Evolutionary conservation across 371 early-diverging fungal species (phyloP).

Genomic region (Mucor racemosus): DNA sequence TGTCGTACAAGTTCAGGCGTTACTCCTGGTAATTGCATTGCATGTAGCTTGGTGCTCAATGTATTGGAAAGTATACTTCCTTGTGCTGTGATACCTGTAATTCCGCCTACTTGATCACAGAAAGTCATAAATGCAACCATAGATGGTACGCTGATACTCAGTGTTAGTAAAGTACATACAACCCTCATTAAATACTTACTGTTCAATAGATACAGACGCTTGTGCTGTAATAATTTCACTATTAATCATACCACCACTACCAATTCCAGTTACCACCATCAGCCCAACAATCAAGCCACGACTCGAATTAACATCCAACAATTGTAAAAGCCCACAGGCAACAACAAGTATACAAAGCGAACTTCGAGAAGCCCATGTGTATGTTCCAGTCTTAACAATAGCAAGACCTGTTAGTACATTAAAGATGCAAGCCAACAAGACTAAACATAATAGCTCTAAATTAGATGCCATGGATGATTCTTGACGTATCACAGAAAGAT

Average conservation of each 20-base stretch:
- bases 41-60: constrained; percentile 19
- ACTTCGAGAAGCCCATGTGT: constrained; percentile 44
- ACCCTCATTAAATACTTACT: constrained; percentile 23
- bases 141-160: constrained; percentile 31
- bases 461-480: constrained; percentile 44
- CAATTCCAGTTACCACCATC: constrained; percentile 64
- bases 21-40: constrained; percentile 25
- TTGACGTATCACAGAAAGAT: constrained; percentile 42
- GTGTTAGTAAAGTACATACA: background rate
- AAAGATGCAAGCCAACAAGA: constrained; percentile 45
- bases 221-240: constrained; percentile 51
- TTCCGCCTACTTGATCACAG: constrained; percentile 51
- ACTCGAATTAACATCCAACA: constrained; percentile 33
- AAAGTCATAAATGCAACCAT: constrained; percentile 51
- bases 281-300: constrained; percentile 45
- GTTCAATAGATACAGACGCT: constrained; percentile 43
- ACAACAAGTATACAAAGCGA: constrained; percentile 33
- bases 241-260: constrained; percentile 71
- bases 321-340: constrained; percentile 37
- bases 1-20: constrained; percentile 33
- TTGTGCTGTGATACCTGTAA: constrained; percentile 43
- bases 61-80: constrained; percentile 43
- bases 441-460: constrained; percentile 42
- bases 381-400: constrained; percentile 44
- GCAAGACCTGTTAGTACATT: constrained; percentile 41